Percentiles rank a stretch among this genome's conserved stretches.
phyloP scores from a whole-genome alignment of 2,329 filamentous ascomycete genomes.

The Cladosporium cucumerinum region DNA sequence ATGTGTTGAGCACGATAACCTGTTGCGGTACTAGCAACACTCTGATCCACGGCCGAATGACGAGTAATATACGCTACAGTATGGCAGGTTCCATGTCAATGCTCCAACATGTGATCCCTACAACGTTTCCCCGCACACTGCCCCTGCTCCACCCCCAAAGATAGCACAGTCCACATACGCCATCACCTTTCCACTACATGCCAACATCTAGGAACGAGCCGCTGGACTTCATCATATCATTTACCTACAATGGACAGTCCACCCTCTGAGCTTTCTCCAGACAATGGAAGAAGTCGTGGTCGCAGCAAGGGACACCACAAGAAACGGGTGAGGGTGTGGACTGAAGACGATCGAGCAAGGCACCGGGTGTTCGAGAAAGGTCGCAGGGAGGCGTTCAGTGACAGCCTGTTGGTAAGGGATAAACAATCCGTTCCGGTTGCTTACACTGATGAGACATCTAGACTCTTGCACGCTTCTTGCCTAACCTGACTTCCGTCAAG shows the following conservation, averaged over 20 bases:
- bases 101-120: background rate
- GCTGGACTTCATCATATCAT: background rate
- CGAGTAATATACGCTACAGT: background rate
- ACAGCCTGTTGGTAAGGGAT: slow-evolving; percentile 15
- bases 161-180: background rate
- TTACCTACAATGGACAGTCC: slow-evolving; percentile 1
- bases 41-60: no score
- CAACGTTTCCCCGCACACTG: background rate
- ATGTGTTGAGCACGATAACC: no score
- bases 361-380: slow-evolving; percentile 20
- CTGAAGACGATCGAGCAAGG: slow-evolving; percentile 16
- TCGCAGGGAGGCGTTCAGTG: slow-evolving; percentile 21
- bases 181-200: background rate
- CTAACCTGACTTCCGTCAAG: slow-evolving; percentile 17
- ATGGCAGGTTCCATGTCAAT: background rate
- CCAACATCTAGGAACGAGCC: background rate
- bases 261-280: background rate
- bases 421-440: background rate
- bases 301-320: slow-evolving; percentile 5
- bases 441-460: background rate
- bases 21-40: no score
- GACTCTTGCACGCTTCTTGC: slow-evolving; percentile 19
- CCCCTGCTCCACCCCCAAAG: background rate
- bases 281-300: slow-evolving; percentile 1
- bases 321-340: slow-evolving; percentile 12